Evolutionary conservation across 2,329 filamentous ascomycete genomes (phyloP), one percentile per base, ranked within the genome.

Genomic region (Alternaria brassicae): DNA sequence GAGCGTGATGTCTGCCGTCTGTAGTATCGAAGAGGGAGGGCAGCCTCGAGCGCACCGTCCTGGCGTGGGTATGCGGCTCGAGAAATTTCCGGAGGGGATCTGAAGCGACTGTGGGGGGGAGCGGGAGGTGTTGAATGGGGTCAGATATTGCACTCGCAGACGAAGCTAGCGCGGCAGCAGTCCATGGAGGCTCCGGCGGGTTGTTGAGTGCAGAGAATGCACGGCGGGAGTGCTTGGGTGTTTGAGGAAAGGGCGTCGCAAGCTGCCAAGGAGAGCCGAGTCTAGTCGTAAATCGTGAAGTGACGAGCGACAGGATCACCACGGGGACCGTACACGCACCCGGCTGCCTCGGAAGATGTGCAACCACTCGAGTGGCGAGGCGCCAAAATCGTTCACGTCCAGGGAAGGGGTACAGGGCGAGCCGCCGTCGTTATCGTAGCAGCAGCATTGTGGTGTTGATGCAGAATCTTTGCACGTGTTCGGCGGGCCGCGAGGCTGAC

Each of bases 251-350:
- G 58, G 44, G 62, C 63, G 50, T 56, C 60, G 63, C 63, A 70
- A 67, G 61, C 59, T 63, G 66, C 67, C 67, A 69, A 68, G 67
- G 47, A 63, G 59, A 45, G 39, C 54, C 58, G 60, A 62, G 48
- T 52, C 61, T 50, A 61, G 44, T 60, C 42, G 40, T 57, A 49
- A 54, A 34, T 58, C 25, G 34, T 57, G 36, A 54, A 61, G 56
- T 60, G 63, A 62, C 58, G 60, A 62, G 53, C 61, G 65, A 63
- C 63, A 39, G 36, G 55, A 51, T 45, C 59, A 51, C 52, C 41
- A 42, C 60, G 54, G 37, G 57, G 49, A 44, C 49, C 56, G 44
- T 40, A 32, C 34, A 15, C 15, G 45, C 27, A 34, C 36, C 30
- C 52, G 56, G 39, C 60, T 53, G 34, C 21, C 23, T 53, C 52